Conservation (phyloP, 805 yeast genomes). For the Sugiyamaella chiloensis region DNA sequence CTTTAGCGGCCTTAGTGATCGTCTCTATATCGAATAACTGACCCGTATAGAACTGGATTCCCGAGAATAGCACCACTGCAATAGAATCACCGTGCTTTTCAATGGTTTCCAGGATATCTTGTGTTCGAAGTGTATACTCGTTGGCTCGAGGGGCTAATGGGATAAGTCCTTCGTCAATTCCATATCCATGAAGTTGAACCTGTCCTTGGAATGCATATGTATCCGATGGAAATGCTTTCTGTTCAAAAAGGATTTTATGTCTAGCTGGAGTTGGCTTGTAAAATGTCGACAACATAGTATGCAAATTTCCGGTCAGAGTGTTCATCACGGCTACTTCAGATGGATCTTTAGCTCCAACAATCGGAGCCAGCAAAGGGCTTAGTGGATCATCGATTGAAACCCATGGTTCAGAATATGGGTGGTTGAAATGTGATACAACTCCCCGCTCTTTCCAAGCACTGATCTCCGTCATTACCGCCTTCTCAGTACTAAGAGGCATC, state of each 20-base stretch:
- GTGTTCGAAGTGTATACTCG: constrained; percentile 55
- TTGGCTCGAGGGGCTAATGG: constrained; percentile 61
- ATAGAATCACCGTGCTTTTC: constrained; percentile 55
- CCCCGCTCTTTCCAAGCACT: constrained; percentile 80
- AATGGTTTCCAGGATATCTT: constrained; percentile 57
- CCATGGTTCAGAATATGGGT: constrained; percentile 59
- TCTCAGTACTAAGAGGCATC: constrained; percentile 66
- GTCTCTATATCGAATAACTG: constrained; percentile 71
- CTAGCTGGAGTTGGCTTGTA: constrained; percentile 57
- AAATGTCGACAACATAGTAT: constrained; percentile 68
- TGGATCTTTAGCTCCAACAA: constrained; percentile 70
- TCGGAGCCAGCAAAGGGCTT: constrained; percentile 60
- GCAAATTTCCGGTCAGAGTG: constrained; percentile 77
- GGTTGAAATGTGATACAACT: constrained; percentile 75
- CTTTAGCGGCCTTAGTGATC: constrained; percentile 66
- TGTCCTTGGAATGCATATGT: constrained; percentile 79
- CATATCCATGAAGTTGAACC: constrained; percentile 56
- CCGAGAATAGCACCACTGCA: constrained; percentile 78
- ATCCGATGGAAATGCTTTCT: constrained; percentile 89
- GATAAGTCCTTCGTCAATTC: constrained; percentile 54
- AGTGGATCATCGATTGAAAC: constrained; percentile 79
- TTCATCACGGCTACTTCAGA: constrained; percentile 85
- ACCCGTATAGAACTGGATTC: constrained; percentile 90
- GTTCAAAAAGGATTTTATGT: constrained; percentile 75
- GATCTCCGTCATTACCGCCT: constrained; percentile 61